Evolutionary conservation across 345 rosid species (phyloP).

Genomic region (Acer yangbiense): DNA sequence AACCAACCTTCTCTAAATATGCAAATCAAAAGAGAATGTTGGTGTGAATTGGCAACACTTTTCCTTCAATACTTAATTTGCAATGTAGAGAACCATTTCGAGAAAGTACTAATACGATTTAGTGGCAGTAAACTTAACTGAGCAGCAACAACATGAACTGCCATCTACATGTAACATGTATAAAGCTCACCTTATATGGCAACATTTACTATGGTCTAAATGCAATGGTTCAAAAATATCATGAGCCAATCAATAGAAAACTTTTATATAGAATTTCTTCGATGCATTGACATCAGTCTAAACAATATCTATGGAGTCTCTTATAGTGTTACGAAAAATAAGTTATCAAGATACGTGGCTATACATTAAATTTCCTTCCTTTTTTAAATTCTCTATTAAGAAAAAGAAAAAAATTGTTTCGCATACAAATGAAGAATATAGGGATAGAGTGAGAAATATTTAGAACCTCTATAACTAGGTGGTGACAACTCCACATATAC

Average conservation of each 20-base stretch:
- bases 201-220: not conserved
- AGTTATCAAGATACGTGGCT: slow-evolving; percentile 31
- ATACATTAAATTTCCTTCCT: slow-evolving; percentile 26
- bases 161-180: not conserved
- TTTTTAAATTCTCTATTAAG: slow-evolving; percentile 16
- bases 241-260: slow-evolving; percentile 19
- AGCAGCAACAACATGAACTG: not conserved
- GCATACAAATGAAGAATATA: slow-evolving; percentile 26
- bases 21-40: not conserved
- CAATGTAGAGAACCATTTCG: not conserved
- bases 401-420: slow-evolving; percentile 21
- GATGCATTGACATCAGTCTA: slow-evolving; percentile 11
- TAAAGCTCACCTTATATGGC: not conserved
- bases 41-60: no score
- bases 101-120: not conserved
- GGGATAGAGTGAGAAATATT: slow-evolving; percentile 15
- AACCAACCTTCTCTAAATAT: no score
- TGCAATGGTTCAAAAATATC: not conserved
- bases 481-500: slow-evolving; percentile 31
- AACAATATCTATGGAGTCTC: slow-evolving; percentile 17
- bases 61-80: not conserved
- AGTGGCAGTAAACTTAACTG: not conserved
- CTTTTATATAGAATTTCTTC: not conserved
- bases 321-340: slow-evolving; percentile 13
- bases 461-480: slow-evolving; percentile 36